Evolutionary conservation across 495 filamentous ascomycete species (phyloP).

Genomic region (Parathielavia appendiculata): DNA sequence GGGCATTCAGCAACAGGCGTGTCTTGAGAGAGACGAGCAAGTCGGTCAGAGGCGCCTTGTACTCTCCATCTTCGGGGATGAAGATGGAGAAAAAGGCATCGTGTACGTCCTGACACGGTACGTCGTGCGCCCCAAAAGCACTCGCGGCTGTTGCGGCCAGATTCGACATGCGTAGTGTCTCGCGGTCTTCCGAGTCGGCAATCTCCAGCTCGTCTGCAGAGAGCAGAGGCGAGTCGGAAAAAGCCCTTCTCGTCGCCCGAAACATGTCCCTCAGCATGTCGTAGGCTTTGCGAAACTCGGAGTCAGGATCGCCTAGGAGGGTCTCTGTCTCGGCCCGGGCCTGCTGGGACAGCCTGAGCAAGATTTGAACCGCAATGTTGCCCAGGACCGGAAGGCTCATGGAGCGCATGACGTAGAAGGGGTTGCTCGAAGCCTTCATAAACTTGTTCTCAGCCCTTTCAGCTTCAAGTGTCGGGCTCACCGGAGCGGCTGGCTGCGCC

Average conservation of each 20-base stretch:
- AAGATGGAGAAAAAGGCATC: slow-evolving; percentile 82
- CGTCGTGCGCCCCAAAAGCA: slow-evolving; percentile 77
- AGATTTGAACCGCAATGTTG: slow-evolving; percentile 43
- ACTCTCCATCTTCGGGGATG: slow-evolving; percentile 59
- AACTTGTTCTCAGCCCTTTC: slow-evolving; percentile 26
- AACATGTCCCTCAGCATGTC: slow-evolving; percentile 72
- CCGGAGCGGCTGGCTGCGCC: neutral
- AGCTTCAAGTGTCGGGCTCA: slow-evolving; percentile 14
- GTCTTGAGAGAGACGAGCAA: slow-evolving; percentile 82
- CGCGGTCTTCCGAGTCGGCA: slow-evolving; percentile 58
- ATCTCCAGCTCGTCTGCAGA: slow-evolving; percentile 70
- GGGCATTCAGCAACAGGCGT: slow-evolving; percentile 71
- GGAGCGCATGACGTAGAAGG: slow-evolving; percentile 30
- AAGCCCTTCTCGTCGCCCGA: slow-evolving; percentile 72
- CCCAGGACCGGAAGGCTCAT: slow-evolving; percentile 42
- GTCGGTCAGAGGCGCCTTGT: slow-evolving; percentile 56
- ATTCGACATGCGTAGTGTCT: slow-evolving; percentile 79
- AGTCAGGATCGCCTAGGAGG: slow-evolving; percentile 66
- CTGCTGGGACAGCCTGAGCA: slow-evolving; percentile 42
- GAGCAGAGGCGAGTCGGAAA: slow-evolving; percentile 64
- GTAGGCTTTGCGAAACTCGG: slow-evolving; percentile 77
- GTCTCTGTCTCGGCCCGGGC: slow-evolving; percentile 59
- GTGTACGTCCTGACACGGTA: slow-evolving; percentile 76
- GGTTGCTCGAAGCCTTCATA: slow-evolving; percentile 31
- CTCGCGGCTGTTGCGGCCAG: slow-evolving; percentile 79